Evolutionary conservation across 75 land plant species (phyloP).

Genomic region (Sequoiadendron giganteum): DNA sequence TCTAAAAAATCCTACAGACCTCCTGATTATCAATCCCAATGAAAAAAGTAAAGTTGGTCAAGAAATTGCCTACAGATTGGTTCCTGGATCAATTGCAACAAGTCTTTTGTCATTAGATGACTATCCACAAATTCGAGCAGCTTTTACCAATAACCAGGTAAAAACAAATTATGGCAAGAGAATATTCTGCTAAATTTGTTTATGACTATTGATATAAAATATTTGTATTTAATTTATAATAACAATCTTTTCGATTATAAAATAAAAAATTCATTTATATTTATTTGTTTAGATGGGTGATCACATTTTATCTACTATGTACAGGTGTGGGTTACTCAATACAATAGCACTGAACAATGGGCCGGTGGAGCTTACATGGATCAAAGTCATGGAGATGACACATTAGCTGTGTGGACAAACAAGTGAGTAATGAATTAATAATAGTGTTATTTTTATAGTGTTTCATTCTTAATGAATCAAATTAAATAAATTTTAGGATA

Average conservation of each 20-base stretch:
- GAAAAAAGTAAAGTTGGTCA: slow-evolving; percentile 57
- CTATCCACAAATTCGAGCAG: slow-evolving; percentile 49
- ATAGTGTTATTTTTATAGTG: neutral
- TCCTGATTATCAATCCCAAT: slow-evolving; percentile 40
- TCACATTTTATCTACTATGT: neutral
- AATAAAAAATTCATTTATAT: too few relatives aligned
- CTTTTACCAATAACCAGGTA: slow-evolving; percentile 35
- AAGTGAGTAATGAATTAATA: slow-evolving; percentile 10
- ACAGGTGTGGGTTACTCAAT: slow-evolving; percentile 56
- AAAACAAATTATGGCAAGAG: neutral
- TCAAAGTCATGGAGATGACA: slow-evolving; percentile 71
- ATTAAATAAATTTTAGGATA: too few relatives aligned
- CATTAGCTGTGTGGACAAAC: slow-evolving; percentile 49
- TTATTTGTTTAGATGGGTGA: too few relatives aligned
- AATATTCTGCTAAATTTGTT: too few relatives aligned
- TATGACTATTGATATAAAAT: too few relatives aligned
- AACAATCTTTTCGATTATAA: too few relatives aligned
- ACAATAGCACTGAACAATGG: slow-evolving; percentile 54
- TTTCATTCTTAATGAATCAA: neutral
- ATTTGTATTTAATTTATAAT: too few relatives aligned
- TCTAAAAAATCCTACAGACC: slow-evolving; percentile 25
- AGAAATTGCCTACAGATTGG: slow-evolving; percentile 39
- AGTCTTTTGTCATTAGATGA: slow-evolving; percentile 32
- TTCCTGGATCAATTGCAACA: slow-evolving; percentile 20
- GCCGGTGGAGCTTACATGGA: slow-evolving; percentile 50